These are phyloP conservation scores for Niveomyces coronatus DNA, from an alignment of 2,329 filamentous ascomycete species.

Conservation along the genomic window DNA sequence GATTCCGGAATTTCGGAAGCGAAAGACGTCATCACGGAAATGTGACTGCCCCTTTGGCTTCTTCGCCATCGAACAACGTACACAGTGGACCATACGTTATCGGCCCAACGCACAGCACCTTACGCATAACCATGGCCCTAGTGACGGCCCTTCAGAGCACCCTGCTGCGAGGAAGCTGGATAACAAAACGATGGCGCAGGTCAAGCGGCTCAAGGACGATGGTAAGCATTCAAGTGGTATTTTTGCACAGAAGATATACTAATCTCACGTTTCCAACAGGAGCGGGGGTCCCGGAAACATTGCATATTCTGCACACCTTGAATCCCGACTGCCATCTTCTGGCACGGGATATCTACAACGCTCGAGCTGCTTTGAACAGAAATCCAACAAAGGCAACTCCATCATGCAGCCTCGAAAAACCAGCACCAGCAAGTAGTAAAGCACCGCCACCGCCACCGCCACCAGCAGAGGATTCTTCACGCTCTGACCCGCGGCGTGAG, in stretches of 20 bases:
- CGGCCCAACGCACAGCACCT: slow-evolving; percentile 49
- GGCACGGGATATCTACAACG: slow-evolving; percentile 58
- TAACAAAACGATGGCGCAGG: slow-evolving; percentile 57
- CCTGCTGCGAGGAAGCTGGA: slow-evolving; percentile 56
- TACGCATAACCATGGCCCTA: slow-evolving; percentile 54
- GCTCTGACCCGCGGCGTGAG: slow-evolving; percentile 50
- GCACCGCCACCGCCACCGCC: slow-evolving; percentile 49
- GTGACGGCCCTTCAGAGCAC: slow-evolving; percentile 56
- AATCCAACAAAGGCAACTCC: slow-evolving; percentile 53
- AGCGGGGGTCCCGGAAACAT: slow-evolving; percentile 54
- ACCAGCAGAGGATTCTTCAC: slow-evolving; percentile 53
- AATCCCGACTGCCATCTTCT: slow-evolving; percentile 54
- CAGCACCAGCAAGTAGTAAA: slow-evolving; percentile 57
- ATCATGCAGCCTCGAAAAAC: slow-evolving; percentile 48
- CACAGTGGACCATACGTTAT: slow-evolving; percentile 57
- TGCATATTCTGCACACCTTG: slow-evolving; percentile 53
- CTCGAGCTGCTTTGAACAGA: slow-evolving; percentile 54
- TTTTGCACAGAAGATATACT: slow-evolving; percentile 14
- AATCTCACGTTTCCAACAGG: slow-evolving; percentile 34
- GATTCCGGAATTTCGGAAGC: slow-evolving; percentile 53
- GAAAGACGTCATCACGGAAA: slow-evolving; percentile 57
- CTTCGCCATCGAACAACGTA: slow-evolving; percentile 57
- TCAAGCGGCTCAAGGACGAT: slow-evolving; percentile 55
- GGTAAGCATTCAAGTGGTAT: slow-evolving; percentile 34
- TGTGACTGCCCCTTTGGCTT: slow-evolving; percentile 62